phyloP scores from a whole-genome alignment of 305 asterid species.

The Fraxinus baroniana region DNA sequence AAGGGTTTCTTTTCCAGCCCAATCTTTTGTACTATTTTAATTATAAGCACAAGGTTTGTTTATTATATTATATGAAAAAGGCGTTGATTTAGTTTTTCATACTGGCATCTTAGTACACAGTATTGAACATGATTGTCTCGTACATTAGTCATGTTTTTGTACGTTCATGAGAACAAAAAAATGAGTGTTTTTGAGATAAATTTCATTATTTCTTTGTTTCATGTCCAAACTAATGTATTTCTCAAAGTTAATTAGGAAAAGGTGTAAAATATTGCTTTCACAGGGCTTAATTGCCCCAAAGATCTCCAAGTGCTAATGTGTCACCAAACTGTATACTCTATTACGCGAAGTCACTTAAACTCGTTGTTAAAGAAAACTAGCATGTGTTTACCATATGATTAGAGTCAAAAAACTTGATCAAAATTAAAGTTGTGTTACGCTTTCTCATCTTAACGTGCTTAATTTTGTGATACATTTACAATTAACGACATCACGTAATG shows the following conservation, averaged over 20 bases:
- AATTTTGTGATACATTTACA: not conserved
- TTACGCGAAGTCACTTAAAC: too few species aligned
- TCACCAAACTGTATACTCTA: too few species aligned
- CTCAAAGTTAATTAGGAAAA: too few species aligned
- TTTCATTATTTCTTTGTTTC: constrained; percentile 16
- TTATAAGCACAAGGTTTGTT: constrained; percentile 43
- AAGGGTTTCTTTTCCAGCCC: constrained; percentile 51
- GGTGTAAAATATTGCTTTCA: constrained; percentile 33
- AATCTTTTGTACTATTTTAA: constrained; percentile 38
- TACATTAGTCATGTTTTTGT: not conserved
- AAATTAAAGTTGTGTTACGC: too few species aligned
- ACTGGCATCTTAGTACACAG: not conserved
- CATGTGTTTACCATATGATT: too few species aligned
- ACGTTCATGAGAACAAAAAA: not conserved
- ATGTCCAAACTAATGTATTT: not conserved
- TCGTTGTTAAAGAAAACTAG: too few species aligned
- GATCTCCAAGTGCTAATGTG: too few species aligned
- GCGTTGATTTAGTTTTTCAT: constrained; percentile 30
- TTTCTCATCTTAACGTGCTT: too few species aligned
- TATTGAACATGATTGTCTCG: not conserved
- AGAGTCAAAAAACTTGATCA: too few species aligned
- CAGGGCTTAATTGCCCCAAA: too few species aligned
- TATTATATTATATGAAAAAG: constrained; percentile 38
- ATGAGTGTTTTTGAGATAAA: constrained; percentile 2
- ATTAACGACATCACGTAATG: not conserved